Evolutionary conservation across 371 early-diverging fungal genomes (phyloP).

Genomic region (Mycotypha africana): DNA sequence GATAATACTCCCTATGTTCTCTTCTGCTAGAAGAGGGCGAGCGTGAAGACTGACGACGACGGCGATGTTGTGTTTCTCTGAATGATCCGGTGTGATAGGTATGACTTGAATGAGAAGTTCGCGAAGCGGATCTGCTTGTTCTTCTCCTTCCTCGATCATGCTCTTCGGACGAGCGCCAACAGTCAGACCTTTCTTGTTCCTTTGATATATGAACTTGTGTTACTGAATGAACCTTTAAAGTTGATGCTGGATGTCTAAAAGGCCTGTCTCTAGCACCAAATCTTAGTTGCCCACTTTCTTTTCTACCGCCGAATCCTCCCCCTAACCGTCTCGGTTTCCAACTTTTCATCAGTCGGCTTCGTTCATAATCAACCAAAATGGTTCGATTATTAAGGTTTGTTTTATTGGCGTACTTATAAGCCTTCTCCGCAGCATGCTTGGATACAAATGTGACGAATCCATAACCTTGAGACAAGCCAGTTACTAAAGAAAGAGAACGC

Average conservation of each 20-base stretch:
- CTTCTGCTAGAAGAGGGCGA: too few relatives aligned
- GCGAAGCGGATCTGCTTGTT: too few relatives aligned
- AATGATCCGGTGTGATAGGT: too few relatives aligned
- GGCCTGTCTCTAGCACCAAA: conserved; percentile 58
- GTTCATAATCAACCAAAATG: conserved; percentile 59
- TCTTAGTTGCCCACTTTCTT: conserved; percentile 58
- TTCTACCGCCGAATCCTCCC: conserved; percentile 58
- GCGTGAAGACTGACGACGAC: too few relatives aligned
- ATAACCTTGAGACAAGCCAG: conserved; percentile 52
- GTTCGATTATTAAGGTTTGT: conserved; percentile 32
- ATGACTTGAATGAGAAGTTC: neutral
- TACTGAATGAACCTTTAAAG: too few relatives aligned
- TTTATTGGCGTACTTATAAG: conserved; percentile 37
- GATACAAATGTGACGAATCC: conserved; percentile 46
- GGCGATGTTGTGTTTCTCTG: too few relatives aligned
- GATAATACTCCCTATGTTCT: too few relatives aligned
- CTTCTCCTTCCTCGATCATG: neutral
- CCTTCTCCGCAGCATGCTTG: conserved; percentile 26
- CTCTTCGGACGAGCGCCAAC: neutral
- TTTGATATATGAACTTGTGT: conserved; percentile 4
- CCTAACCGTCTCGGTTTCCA: conserved; percentile 61
- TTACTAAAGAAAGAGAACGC: conserved; percentile 33
- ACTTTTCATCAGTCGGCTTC: conserved; percentile 43
- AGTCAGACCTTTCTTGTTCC: conserved; percentile 1
- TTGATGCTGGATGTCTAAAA: conserved; percentile 40